Percentiles rank a stretch among this genome's conserved stretches.
Evolutionary conservation across 768 basidiomycete genomes (phyloP).

Genomic region (Termitomyces titanicus): DNA sequence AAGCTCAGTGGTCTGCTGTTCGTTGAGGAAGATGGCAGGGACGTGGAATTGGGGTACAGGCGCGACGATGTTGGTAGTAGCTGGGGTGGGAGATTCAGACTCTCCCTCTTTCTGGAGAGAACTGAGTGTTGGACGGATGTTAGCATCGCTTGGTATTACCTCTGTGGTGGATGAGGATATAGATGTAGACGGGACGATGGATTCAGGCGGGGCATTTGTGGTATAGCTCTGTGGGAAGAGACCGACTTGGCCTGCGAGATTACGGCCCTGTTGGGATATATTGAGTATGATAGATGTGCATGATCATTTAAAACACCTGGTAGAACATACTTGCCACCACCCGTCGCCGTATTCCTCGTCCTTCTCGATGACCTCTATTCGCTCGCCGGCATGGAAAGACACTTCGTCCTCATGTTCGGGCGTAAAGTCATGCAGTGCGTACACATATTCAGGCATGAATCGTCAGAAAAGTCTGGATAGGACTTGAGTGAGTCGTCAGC

Average conservation of each 20-base stretch:
- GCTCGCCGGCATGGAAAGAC: conserved; percentile 77
- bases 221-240: conserved; percentile 93
- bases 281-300: conserved; percentile 10
- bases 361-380: conserved; percentile 87
- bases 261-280: conserved; percentile 64
- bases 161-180: conserved; percentile 18
- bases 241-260: conserved; percentile 76
- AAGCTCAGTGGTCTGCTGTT: not conserved
- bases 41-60: conserved; percentile 35
- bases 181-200: conserved; percentile 21
- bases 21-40: conserved; percentile 27
- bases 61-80: conserved; percentile 22
- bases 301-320: not conserved
- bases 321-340: conserved; percentile 72
- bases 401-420: conserved; percentile 97
- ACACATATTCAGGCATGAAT: conserved; percentile 78
- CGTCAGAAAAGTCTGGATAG: not conserved
- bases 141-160: conserved; percentile 6
- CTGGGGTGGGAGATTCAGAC: conserved; percentile 23
- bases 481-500: not conserved
- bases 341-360: conserved; percentile 93
- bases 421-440: conserved; percentile 80
- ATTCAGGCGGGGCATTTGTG: conserved; percentile 46
- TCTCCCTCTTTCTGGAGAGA: conserved; percentile 48
- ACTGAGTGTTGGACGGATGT: conserved; percentile 29